These are phyloP conservation scores for Dryas octopetala DNA, from an alignment of 306 rosid genomes.

Conservation along the genomic window DNA sequence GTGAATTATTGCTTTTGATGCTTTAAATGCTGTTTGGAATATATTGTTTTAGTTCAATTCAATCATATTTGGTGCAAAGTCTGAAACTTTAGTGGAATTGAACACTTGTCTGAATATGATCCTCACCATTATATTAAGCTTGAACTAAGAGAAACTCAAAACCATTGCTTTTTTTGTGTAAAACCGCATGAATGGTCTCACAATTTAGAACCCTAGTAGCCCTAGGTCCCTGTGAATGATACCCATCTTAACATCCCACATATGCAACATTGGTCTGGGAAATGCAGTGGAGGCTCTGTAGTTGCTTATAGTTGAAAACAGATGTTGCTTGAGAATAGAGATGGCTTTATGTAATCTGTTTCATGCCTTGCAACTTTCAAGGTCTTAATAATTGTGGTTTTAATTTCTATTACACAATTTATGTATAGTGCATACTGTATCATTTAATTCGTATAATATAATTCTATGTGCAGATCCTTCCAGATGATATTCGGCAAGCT, in stretches of 20 bases:
- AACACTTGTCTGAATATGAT: background rate
- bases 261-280: no score
- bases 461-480: slow-evolving; percentile 63
- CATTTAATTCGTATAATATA: background rate
- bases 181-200: background rate
- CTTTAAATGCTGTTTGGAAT: background rate
- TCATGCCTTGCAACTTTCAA: background rate
- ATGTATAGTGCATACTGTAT: slow-evolving; percentile 1
- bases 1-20: background rate
- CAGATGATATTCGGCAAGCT: slow-evolving; percentile 86
- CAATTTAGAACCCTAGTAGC: background rate
- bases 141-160: background rate
- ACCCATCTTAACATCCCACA: background rate
- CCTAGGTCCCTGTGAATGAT: background rate
- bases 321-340: background rate
- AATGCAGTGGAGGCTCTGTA: no score
- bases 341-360: no score
- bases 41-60: background rate
- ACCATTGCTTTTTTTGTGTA: background rate
- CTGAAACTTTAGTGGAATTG: background rate
- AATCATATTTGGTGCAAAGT: background rate
- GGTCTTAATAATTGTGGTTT: background rate
- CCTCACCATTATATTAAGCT: background rate
- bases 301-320: background rate
- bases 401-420: background rate